Percentiles rank a stretch among this genome's conserved stretches.
These are phyloP conservation scores for Typha latifolia DNA, from an alignment of 176 grass and related monocot species.

Conservation along the genomic window DNA sequence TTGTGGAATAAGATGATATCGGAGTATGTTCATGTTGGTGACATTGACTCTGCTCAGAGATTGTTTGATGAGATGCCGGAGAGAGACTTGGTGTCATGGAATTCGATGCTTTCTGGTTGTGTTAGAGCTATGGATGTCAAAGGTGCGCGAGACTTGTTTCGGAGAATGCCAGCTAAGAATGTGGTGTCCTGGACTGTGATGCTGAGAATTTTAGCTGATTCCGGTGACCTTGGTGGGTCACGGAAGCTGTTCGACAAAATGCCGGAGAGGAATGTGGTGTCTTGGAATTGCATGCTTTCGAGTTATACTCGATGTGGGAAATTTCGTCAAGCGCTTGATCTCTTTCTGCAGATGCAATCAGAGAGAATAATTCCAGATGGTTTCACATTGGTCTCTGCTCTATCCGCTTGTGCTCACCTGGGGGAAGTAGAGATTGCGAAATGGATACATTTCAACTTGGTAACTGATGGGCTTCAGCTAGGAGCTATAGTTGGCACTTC, in stretches of 20 bases:
- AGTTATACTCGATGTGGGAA: slow-evolving; percentile 30
- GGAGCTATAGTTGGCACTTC: slow-evolving; percentile 30
- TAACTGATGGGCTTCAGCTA: slow-evolving; percentile 21
- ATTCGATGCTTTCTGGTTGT: slow-evolving; percentile 28
- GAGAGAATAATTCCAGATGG: slow-evolving; percentile 27
- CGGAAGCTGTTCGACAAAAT: slow-evolving; percentile 36
- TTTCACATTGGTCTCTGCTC: slow-evolving; percentile 19
- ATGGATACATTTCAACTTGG: slow-evolving; percentile 47
- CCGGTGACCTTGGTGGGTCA: slow-evolving; percentile 18
- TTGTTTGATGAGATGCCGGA: slow-evolving; percentile 32
- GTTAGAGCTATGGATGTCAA: slow-evolving; percentile 10
- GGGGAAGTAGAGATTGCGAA: slow-evolving; percentile 27
- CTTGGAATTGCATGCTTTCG: slow-evolving; percentile 49
- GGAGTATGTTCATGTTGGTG: slow-evolving; percentile 13
- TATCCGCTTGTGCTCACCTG: slow-evolving; percentile 36
- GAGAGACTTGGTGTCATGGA: slow-evolving; percentile 44
- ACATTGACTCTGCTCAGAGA: slow-evolving; percentile 4
- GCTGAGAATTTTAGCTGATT: slow-evolving; percentile 24
- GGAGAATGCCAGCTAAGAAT: slow-evolving; percentile 26
- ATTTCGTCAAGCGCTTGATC: slow-evolving; percentile 20
- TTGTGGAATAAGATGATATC: slow-evolving; percentile 33
- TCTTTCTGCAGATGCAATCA: slow-evolving; percentile 31
- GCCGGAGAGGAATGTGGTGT: slow-evolving; percentile 37
- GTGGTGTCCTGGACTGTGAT: slow-evolving; percentile 32
- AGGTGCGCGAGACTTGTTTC: slow-evolving; percentile 20